Base-by-base conservation (phyloP, 2,329 filamentous ascomycete species). In the Grosmannia huntii region DNA sequence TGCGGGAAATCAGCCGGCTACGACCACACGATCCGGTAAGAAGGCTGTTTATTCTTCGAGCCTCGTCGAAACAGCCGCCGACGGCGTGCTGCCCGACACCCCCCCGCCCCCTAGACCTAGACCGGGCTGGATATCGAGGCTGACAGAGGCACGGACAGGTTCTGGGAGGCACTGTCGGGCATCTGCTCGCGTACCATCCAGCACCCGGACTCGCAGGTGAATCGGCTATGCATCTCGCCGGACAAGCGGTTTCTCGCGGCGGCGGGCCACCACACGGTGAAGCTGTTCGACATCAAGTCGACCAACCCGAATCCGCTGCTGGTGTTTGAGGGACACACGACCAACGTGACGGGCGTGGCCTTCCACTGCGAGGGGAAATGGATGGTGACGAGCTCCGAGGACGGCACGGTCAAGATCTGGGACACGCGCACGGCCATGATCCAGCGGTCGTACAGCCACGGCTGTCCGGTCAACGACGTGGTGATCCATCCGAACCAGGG, bases 401-500 rank as follows among this genome's bases (percentile, higher is more conserved):
- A 99, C 68, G 89, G 91, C 66, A 95, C 90, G 0, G 91, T 96
- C 68, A 95, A 95, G 77, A 95, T 96, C 63, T 96, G 91, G 91
- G 92, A 96, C 70, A 96, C 90, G 5, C 79, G 91, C 53, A 88
- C 81, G 14, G 92, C 89, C 52, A 85, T 81, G 59, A 84, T 97
- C 57, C 94, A 99, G 73, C 83, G 94, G 57, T 96, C 92, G 72
- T 99, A 99, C 71, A 86, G 82, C 64, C 94, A 99, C 70, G 88
- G 87, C 57, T 86, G 84, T 38, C 85, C 94, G 0, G 94, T 92
- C 56, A 99, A 96, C 68, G 94, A 99, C 71, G 94, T 99, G 10
- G 94, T 97, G n/a, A 99, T 99, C 59, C 94, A 99, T 70, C 94
- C 94, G 0, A 99, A 99, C 69, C 94, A 99, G 75, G 94, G 92